These are phyloP conservation scores for Alternaria sp. DNA, from an alignment of 2,329 filamentous ascomycete species.

Conservation along the genomic window DNA sequence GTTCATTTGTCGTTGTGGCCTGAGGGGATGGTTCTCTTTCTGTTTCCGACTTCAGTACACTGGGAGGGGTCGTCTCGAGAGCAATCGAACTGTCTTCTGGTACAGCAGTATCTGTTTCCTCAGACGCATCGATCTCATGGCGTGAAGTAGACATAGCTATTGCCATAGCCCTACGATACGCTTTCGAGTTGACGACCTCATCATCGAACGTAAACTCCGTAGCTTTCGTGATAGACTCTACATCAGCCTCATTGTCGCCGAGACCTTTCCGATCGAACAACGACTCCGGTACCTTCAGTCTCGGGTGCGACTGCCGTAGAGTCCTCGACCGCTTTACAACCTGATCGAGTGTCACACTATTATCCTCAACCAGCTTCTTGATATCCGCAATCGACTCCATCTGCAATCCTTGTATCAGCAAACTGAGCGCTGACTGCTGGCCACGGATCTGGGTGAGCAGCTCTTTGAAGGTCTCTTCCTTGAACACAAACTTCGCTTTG, in stretches of 20 bases:
- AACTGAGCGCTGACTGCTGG: slow-evolving; percentile 40
- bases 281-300: slow-evolving; percentile 36
- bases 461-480: slow-evolving; percentile 44
- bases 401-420: slow-evolving; percentile 44
- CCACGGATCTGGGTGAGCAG: slow-evolving; percentile 43
- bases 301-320: slow-evolving; percentile 35
- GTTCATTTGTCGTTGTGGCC: not conserved
- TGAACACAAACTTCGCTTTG: slow-evolving; percentile 37
- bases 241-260: slow-evolving; percentile 13
- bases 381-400: slow-evolving; percentile 46
- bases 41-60: not conserved
- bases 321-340: slow-evolving; percentile 35
- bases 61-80: not conserved
- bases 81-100: slow-evolving; percentile 13
- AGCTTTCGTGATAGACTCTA: slow-evolving; percentile 25
- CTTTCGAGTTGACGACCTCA: slow-evolving; percentile 39
- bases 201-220: slow-evolving; percentile 43
- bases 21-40: not conserved
- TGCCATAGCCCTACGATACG: slow-evolving; percentile 40
- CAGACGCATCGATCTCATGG: not conserved
- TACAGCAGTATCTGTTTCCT: slow-evolving; percentile 3
- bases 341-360: slow-evolving; percentile 34
- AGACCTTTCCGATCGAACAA: slow-evolving; percentile 20
- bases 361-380: slow-evolving; percentile 36
- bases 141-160: slow-evolving; percentile 26